These are phyloP conservation scores for Bipolaris gigantea DNA, from an alignment of 2,329 filamentous ascomycete species.

Conservation along the genomic window DNA sequence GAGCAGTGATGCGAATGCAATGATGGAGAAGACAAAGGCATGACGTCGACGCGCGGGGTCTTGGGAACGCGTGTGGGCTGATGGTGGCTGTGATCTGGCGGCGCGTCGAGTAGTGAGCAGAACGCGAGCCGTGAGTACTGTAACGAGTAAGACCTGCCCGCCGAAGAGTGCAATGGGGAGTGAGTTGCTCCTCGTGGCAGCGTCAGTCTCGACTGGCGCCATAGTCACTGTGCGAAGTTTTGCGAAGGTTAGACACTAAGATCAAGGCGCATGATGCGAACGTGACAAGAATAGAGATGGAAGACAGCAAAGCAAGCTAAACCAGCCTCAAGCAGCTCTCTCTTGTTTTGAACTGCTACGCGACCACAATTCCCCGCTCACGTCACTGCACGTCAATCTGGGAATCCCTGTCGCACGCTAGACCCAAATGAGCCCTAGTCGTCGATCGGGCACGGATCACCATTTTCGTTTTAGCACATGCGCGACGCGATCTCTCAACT, in stretches of 20 bases:
- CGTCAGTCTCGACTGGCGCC: slow-evolving; percentile 41
- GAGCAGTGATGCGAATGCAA: slow-evolving; percentile 53
- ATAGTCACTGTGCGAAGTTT: slow-evolving; percentile 21
- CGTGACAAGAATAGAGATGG: slow-evolving; percentile 2
- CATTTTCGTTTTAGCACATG: not conserved
- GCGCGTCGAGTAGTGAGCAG: slow-evolving; percentile 36
- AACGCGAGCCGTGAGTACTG: slow-evolving; percentile 34
- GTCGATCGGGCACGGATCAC: slow-evolving; percentile 19
- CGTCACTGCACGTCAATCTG: slow-evolving; percentile 24
- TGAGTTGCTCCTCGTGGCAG: slow-evolving; percentile 36
- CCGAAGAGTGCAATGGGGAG: slow-evolving; percentile 38
- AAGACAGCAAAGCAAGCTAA: slow-evolving; percentile 1
- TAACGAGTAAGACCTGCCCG: slow-evolving; percentile 36
- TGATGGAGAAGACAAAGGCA: slow-evolving; percentile 46
- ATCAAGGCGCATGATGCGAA: slow-evolving; percentile 19
- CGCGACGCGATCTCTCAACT: slow-evolving; percentile 11
- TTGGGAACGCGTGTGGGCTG: slow-evolving; percentile 40
- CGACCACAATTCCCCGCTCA: slow-evolving; percentile 26
- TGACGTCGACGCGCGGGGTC: slow-evolving; percentile 34
- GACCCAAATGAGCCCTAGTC: slow-evolving; percentile 8
- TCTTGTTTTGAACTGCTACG: slow-evolving; percentile 34
- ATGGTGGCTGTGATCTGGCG: slow-evolving; percentile 37
- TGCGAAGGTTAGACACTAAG: slow-evolving; percentile 8
- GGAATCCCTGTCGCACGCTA: slow-evolving; percentile 21
- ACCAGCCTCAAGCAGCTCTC: slow-evolving; percentile 2